Conservation (phyloP, 1,284 basidiomycete species). For the Ustilago hordei region DNA sequence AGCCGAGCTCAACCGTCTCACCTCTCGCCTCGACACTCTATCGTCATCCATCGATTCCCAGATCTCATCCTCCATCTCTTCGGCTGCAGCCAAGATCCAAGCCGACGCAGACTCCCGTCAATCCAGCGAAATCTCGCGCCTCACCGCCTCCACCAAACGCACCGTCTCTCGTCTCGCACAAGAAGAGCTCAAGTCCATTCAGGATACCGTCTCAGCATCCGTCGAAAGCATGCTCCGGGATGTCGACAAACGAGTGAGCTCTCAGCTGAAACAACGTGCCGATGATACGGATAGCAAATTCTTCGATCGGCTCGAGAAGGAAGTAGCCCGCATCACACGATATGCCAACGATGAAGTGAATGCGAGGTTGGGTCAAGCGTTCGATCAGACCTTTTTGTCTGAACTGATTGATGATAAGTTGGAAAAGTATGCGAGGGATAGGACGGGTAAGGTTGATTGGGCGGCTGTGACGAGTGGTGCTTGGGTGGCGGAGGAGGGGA, state of each 20-base stretch:
- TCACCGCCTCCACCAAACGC: slow-evolving; percentile 37
- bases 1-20: slow-evolving; percentile 28
- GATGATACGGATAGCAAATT: slow-evolving; percentile 45
- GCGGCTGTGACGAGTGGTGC: slow-evolving; percentile 38
- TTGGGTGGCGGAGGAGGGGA: slow-evolving; percentile 29
- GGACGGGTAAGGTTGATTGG: slow-evolving; percentile 39
- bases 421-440: slow-evolving; percentile 34
- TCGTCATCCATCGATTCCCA: slow-evolving; percentile 34
- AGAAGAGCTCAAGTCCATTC: slow-evolving; percentile 39
- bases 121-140: slow-evolving; percentile 24
- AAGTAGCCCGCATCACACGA: slow-evolving; percentile 27
- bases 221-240: slow-evolving; percentile 49
- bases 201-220: slow-evolving; percentile 32
- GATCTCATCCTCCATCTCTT: slow-evolving; percentile 25
- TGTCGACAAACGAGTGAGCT: slow-evolving; percentile 32
- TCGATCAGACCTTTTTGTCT: slow-evolving; percentile 41
- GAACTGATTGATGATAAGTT: slow-evolving; percentile 28
- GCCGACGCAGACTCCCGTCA: slow-evolving; percentile 32
- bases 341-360: slow-evolving; percentile 51
- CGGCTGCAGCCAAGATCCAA: slow-evolving; percentile 30
- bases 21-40: slow-evolving; percentile 28
- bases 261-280: slow-evolving; percentile 39
- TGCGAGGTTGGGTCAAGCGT: slow-evolving; percentile 32
- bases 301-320: slow-evolving; percentile 29
- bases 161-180: slow-evolving; percentile 40